Evolutionary conservation across 129 eudicot genomes (phyloP), one percentile per base, ranked within the genome.

Genomic region (Flaveria robusta): DNA sequence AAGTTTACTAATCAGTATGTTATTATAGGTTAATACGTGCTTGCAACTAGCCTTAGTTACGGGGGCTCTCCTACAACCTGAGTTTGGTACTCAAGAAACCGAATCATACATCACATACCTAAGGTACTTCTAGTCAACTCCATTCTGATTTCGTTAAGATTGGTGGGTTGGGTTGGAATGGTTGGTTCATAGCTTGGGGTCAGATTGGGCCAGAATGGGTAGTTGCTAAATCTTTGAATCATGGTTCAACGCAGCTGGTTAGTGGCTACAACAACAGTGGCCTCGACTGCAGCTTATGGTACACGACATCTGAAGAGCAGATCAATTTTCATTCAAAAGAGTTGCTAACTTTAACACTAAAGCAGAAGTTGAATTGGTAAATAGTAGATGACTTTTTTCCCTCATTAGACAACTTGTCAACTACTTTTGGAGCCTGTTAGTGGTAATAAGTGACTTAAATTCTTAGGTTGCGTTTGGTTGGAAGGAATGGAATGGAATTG

Each of bases 51-150:
- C 79, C 56, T 58, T 95, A 45, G 99, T 95, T 29, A 87, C 96
- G 15, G 96, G 79, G 37, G 99, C 96, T 27, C 96, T 95, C 54
- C 90, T 95, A 82, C 99, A 95, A 81, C 99, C 99, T 4, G 96
- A 84, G 52, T 85, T 91, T 70, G 99, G 99, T n/a, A 87, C 84
- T 29, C 89, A 50, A 54, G 94, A 83, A 78, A 91, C 97, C 1
- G 83, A 77, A 54, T 64, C 86, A 63, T 91, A 91, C 81, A 89
- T 95, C 72, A 83, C 87, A 43, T 91, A 86, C 82, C 71, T 95
- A 79, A 91, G 99, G 99, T 91, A 83, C 47, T 9, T 60, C 16
- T 63, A 65, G 11, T 24, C 1, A 16, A 31, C 27, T 54, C 18
- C 29, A 34, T 49, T 20, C 4, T 43, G 42, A 16, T 27, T 60